Evolutionary conservation across 1,284 basidiomycete genomes (phyloP), one percentile per base, ranked within the genome.

Genomic region (Laetiporus sulphureus): DNA sequence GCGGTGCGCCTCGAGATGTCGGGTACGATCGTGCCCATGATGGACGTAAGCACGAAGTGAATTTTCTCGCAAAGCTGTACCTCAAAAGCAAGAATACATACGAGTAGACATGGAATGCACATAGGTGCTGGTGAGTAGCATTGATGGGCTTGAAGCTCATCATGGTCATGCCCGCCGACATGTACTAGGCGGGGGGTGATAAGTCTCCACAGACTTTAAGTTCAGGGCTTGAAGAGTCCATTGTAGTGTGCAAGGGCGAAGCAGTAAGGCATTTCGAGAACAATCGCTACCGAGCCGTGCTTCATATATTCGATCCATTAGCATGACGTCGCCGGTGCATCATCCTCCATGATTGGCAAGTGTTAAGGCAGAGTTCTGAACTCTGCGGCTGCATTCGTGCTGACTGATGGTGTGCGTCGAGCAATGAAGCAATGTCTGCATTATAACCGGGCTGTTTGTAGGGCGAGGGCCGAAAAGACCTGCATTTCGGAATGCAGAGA

Each of bases 81-180:
- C 11, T 7, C n/a, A n/a, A n/a, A n/a, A n/a, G n/a, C n/a, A n/a
- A n/a, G n/a, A n/a, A 12, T 32, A 36, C 34, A 19, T 11, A 21
- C 18, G 21, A 36, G 12, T 23, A 36, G 16, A 57, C 42, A 42
- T 69, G 70, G 42, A 73, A 66, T 4, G 64, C 67, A 47, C 71
- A 73, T 5, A 75, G 58, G 49, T 75, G 72, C 47, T 73, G 68
- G 45, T 73, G 68, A 36, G 72, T 69, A 20, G 59, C 56, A 32
- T 68, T 66, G 33, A 74, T 64, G 7, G 71, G 73, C 29, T 54
- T 56, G 53, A 73, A 69, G 51, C 63, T 69, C 61, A 70, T 72
- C 50, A 69, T 61, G 1, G 61, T 63, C 18, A 56, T 54, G 3
- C 64, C 66, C 5, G 66, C 62, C 3, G 59, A 57, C 16, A 60